Percentiles rank a stretch among this genome's conserved stretches.
Conservation (phyloP, 306 rosid species). For the Heteromeles arbutifolia region DNA sequence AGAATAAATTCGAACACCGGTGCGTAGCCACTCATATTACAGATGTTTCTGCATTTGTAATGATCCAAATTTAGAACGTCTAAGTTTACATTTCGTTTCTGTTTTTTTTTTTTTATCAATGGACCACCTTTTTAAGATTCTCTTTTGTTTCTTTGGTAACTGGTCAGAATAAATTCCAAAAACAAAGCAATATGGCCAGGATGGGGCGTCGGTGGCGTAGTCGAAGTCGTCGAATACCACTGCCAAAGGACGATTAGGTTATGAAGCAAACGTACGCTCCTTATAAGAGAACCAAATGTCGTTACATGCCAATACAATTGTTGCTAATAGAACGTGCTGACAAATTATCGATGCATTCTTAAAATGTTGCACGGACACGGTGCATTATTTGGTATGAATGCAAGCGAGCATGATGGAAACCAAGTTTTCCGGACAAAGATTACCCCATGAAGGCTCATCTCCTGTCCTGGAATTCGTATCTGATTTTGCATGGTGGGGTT, state of each 20-base stretch:
- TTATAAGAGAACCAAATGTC: no score
- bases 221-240: neutral
- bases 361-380: neutral
- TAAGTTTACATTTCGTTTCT: neutral
- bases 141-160: neutral
- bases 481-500: constrained; percentile 2
- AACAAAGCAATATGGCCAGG: neutral
- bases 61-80: neutral
- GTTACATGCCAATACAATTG: no score
- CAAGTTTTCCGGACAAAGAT: neutral
- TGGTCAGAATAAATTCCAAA: neutral
- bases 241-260: neutral
- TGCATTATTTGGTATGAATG: neutral
- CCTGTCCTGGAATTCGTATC: neutral
- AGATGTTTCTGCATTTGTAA: neutral
- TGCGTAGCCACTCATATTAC: neutral
- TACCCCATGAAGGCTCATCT: neutral
- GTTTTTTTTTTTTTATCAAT: neutral
- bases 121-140: neutral
- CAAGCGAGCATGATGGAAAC: neutral
- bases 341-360: no score
- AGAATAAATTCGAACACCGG: neutral
- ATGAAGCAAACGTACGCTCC: neutral
- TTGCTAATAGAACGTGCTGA: rapidly evolving
- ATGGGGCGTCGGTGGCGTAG: neutral